These are phyloP conservation scores for Aspergillus bertholletiae DNA, from an alignment of 495 filamentous ascomycete species.

Conservation along the genomic window DNA sequence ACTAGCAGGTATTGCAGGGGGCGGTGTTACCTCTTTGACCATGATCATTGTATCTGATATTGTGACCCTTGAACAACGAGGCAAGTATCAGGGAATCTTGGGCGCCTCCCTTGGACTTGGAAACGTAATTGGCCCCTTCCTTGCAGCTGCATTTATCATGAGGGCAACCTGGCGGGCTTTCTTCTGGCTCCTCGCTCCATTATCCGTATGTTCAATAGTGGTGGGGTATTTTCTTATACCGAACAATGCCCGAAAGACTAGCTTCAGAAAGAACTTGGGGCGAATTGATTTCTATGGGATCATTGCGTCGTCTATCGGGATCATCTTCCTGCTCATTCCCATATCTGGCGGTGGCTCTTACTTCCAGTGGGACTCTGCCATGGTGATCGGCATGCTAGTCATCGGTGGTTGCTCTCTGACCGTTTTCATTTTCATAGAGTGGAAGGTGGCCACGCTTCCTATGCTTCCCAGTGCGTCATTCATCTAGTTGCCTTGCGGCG, in stretches of 20 bases:
- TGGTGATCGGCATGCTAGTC: constrained; percentile 60
- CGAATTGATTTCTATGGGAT: constrained; percentile 57
- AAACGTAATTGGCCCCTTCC: constrained; percentile 43
- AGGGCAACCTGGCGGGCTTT: constrained; percentile 47
- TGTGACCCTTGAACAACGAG: constrained; percentile 42
- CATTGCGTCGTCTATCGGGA: constrained; percentile 45
- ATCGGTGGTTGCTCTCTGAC: constrained; percentile 46
- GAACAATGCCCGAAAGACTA: constrained; percentile 33
- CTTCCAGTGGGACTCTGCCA: constrained; percentile 56
- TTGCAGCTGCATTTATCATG: constrained; percentile 43
- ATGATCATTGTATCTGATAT: constrained; percentile 52
- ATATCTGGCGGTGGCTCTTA: constrained; percentile 60
- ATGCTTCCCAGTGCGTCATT: constrained; percentile 54
- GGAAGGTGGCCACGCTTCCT: constrained; percentile 53
- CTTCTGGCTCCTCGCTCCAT: constrained; percentile 43
- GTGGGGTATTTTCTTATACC: constrained; percentile 43
- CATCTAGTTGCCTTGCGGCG: neutral
- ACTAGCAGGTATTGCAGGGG: constrained; percentile 51
- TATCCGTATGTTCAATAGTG: constrained; percentile 36
- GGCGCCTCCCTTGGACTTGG: constrained; percentile 40
- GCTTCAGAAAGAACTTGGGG: constrained; percentile 39
- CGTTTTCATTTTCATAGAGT: constrained; percentile 53
- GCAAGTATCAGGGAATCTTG: constrained; percentile 45
- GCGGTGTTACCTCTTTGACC: constrained; percentile 47
- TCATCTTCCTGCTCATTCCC: constrained; percentile 58